These are phyloP conservation scores for Chlamydomonas reinhardtii DNA, from an alignment of 163 green algal genomes.

Conservation along the genomic window DNA sequence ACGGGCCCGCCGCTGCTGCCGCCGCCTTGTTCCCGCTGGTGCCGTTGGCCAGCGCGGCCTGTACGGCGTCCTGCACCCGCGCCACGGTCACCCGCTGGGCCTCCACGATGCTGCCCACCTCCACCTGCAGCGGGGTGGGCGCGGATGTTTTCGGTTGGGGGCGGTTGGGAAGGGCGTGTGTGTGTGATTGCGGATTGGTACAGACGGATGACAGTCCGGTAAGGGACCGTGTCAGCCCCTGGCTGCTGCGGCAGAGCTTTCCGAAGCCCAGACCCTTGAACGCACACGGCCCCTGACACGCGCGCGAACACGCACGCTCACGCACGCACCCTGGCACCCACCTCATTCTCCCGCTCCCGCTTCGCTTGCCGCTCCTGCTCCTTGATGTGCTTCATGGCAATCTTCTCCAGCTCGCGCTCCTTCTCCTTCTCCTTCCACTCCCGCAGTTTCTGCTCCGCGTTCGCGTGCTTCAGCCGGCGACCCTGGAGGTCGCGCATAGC, in stretches of 20 bases:
- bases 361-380: slow-evolving; percentile 74
- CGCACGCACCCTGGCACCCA: slow-evolving; percentile 34
- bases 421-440: slow-evolving; percentile 80
- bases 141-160: no score
- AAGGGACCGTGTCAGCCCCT: no score
- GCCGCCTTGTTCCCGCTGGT: neutral
- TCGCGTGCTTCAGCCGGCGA: slow-evolving; percentile 84
- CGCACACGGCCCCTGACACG: no score
- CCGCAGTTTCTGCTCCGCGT: slow-evolving; percentile 85
- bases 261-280: no score
- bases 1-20: neutral
- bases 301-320: no score
- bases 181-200: neutral
- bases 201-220: no score
- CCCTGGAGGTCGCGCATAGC: slow-evolving; percentile 94
- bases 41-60: slow-evolving; percentile 57
- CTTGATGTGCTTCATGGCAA: slow-evolving; percentile 86
- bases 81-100: slow-evolving; percentile 64
- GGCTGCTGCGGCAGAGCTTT: no score
- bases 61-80: slow-evolving; percentile 68
- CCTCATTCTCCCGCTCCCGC: slow-evolving; percentile 65
- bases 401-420: slow-evolving; percentile 90
- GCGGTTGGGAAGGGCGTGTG: neutral
- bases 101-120: slow-evolving; percentile 63
- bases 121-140: slow-evolving; percentile 65